Base-by-base conservation (phyloP, 164 flowering plant genomes). In the Dillenia turbinata region DNA sequence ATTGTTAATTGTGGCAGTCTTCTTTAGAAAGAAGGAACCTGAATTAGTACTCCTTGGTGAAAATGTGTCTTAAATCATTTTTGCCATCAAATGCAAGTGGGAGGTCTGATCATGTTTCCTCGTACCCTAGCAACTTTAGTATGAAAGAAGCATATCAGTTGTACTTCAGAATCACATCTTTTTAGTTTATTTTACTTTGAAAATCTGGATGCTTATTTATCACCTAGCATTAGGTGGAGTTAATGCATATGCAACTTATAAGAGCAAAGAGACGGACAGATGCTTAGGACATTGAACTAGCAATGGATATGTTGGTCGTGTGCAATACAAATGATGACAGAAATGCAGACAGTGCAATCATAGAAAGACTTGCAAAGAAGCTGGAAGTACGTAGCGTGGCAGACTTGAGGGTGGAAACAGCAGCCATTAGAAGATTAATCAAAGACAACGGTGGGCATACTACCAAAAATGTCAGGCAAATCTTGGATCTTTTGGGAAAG, bases 231-330 rank as follows among this genome's bases (percentile, higher is more conserved):
- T 75, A 87, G 94, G 71, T 87, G 46, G 94, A 89, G 71, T 70
- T 85, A 9, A 69, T 83, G 76, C 16, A 67, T 0, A 44, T 55
- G 57, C 97, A 91, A 68, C 77, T 91, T 8, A 78, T 52, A 70
- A 75, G 92, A 72, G 86, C 85, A n/a, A 89, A 75, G 73, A 68
- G 76, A 55, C 64, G 94, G 47, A 81, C 86, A 2, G 97, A 91
- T 49, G 84, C 87, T 24, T 90, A 84, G 56, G 97, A 89, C 52
- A 85, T 89, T 33, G 96, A 89, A 67, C 84, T 89, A 22, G 87
- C 90, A n/a, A 86, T 91, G 91, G 97, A 91, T 59, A 64, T 85
- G 81, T 83, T 91, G 87, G 88, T 85, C 54, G 81, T 83, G 0
- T 79, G 85, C 57, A 81, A 86, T 5, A 76, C 81, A 59, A 61